phyloP scores from a whole-genome alignment of 495 filamentous ascomycete genomes.

The Penicillium argentinense region DNA sequence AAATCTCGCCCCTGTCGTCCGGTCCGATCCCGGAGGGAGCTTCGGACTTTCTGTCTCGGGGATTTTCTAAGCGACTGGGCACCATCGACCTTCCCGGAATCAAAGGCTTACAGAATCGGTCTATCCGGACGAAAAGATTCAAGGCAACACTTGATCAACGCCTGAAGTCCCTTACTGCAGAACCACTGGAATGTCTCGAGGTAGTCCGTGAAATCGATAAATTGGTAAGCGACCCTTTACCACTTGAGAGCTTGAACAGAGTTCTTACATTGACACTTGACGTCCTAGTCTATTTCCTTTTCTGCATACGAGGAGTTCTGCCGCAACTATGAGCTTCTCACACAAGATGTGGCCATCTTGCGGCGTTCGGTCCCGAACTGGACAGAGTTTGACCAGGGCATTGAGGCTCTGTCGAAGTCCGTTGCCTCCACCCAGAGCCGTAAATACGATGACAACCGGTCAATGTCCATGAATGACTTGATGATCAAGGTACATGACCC shows the following conservation, averaged over 20 bases:
- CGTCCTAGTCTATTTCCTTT: slow-evolving; percentile 69
- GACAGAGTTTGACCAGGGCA: slow-evolving; percentile 78
- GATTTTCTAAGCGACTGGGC: slow-evolving; percentile 21
- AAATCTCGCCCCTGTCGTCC: slow-evolving; percentile 30
- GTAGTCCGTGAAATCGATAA: slow-evolving; percentile 77
- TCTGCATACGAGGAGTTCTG: slow-evolving; percentile 86
- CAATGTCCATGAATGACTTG: slow-evolving; percentile 78
- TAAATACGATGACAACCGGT: slow-evolving; percentile 63
- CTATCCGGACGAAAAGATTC: slow-evolving; percentile 29
- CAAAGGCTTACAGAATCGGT: slow-evolving; percentile 29
- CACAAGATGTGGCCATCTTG: slow-evolving; percentile 68
- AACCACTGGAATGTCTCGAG: slow-evolving; percentile 67
- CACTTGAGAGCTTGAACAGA: background rate
- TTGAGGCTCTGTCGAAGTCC: slow-evolving; percentile 80
- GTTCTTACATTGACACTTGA: background rate
- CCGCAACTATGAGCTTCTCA: slow-evolving; percentile 80
- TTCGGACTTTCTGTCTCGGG: slow-evolving; percentile 20
- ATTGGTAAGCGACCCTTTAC: slow-evolving; percentile 52
- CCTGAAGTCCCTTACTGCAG: slow-evolving; percentile 53
- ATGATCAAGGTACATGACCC: slow-evolving; percentile 77
- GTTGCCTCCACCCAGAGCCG: slow-evolving; percentile 68
- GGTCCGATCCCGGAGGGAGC: slow-evolving; percentile 12
- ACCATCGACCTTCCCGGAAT: slow-evolving; percentile 27
- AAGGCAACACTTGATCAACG: slow-evolving; percentile 29
- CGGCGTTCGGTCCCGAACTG: slow-evolving; percentile 73